A percentile compares a stretch with the other conserved stretches of the same genome.
These are phyloP conservation scores for Penicillium capsulatum DNA, from an alignment of 2,329 filamentous ascomycete genomes.

Conservation along the genomic window DNA sequence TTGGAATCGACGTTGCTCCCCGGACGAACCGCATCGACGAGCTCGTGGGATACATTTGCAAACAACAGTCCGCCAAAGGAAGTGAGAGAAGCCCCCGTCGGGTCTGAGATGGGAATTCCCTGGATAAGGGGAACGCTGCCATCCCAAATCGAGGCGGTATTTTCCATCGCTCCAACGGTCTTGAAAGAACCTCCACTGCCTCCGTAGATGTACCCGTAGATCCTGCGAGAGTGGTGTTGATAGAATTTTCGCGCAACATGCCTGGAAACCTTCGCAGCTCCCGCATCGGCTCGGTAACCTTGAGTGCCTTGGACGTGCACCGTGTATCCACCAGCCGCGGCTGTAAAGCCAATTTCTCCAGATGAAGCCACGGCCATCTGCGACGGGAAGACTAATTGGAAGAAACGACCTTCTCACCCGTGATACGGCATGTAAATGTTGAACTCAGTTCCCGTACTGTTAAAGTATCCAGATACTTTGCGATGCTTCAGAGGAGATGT, in stretches of 20 bases:
- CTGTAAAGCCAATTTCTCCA: background rate
- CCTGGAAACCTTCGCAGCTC: background rate
- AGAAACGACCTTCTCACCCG: background rate
- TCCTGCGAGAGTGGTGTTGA: background rate
- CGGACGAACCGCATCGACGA: background rate
- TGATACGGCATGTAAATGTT: background rate
- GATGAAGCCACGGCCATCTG: background rate
- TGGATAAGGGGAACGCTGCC: conserved; percentile 1
- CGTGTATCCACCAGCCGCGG: background rate
- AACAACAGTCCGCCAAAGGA: background rate
- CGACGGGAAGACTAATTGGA: background rate
- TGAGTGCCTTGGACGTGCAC: conserved; percentile 1
- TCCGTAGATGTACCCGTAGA: conserved; percentile 1
- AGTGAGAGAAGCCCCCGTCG: background rate
- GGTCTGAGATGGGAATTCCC: conserved; percentile 1
- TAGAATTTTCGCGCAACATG: background rate
- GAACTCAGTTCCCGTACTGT: background rate
- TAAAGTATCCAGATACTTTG: background rate
- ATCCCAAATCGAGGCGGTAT: background rate
- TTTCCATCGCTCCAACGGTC: conserved; percentile 2
- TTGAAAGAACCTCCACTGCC: conserved; percentile 1
- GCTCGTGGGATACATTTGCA: background rate
- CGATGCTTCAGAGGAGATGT: background rate
- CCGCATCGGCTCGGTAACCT: background rate
- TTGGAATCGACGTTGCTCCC: background rate